Evolutionary conservation across 164 flowering plant species (phyloP), one percentile per base, ranked within the genome.

Genomic region (Magnolia sinica): DNA sequence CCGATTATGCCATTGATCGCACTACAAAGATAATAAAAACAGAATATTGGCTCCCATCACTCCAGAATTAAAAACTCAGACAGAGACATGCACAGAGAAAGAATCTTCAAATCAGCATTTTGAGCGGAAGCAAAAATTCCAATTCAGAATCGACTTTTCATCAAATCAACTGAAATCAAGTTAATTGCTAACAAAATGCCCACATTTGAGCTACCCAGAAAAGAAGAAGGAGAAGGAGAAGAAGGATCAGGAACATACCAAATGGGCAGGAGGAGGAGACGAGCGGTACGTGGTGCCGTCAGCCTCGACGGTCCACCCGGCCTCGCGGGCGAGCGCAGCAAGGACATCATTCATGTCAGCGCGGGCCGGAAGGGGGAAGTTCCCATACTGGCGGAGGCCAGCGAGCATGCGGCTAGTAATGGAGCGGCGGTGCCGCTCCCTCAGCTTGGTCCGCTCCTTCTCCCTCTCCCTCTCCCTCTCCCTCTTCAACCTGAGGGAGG

Each of bases 341-440:
- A 91, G 87, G 13, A 91, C 95, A 22, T 91, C 92, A 67, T 91
- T 91, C 92, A 91, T 89, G 82, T 91, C 95, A 1, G 95, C 92
- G 18, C 92, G 87, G 3, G 92, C 92, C 0, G 92, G 95, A 50
- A 91, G 86, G 9, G 92, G 89, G 78, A 89, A 91, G 74, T 89
- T 91, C 7, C 95, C 95, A 77, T 87, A 87, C 80, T 91, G 92
- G 22, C 92, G 85, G 58, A 91, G 84, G 2, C 92, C 95, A 8
- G 92, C 87, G 24, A 91, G 87, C 91, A 91, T 89, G 4, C 91
- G 80, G 77, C 90, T 88, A 8, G 95, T 91, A 74, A 91, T 89
- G 74, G 92, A 89, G 1, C 95, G 86, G 20, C 95, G 87, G 79
- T 89, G 92, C 1, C 95, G 84, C 77, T 91, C 95, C 9, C 95